These are phyloP conservation scores for Pseudovirgaria hyperparasitica DNA, from an alignment of 2,329 filamentous ascomycete genomes.

Conservation along the genomic window DNA sequence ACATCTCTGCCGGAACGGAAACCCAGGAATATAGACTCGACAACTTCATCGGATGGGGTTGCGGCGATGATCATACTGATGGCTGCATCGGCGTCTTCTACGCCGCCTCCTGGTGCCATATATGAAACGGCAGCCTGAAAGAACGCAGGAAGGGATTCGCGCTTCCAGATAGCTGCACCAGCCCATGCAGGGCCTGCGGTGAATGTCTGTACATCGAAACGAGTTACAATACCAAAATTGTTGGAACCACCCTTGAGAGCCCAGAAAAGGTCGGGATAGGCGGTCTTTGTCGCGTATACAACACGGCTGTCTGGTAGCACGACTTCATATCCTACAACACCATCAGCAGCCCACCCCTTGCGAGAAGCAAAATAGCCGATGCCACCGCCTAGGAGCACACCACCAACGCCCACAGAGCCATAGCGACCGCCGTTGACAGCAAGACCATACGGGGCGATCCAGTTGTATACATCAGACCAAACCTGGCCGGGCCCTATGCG, in stretches of 20 bases:
- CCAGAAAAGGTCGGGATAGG: conserved; percentile 19
- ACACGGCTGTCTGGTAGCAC: conserved; percentile 2
- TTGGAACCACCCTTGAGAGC: conserved; percentile 24
- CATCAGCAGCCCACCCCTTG: conserved; percentile 3
- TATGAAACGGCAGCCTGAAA: no score
- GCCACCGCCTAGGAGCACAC: conserved; percentile 6
- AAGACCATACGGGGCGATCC: conserved; percentile 1
- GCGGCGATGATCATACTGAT: no score
- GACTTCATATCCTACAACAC: conserved; percentile 2
- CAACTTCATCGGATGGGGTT: conserved; percentile 3
- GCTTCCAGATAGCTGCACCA: no score
- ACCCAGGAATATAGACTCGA: conserved; percentile 5
- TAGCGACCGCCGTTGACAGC: conserved; percentile 1
- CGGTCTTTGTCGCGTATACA: conserved; percentile 1
- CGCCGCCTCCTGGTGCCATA: no score
- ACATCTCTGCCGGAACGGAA: no score
- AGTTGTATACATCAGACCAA: conserved; percentile 1
- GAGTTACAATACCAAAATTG: conserved; percentile 26
- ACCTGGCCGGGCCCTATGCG: background rate
- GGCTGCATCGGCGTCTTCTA: no score
- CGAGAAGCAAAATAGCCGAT: conserved; percentile 3
- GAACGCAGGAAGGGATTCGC: no score
- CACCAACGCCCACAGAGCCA: conserved; percentile 4
- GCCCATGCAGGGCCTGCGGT: no score
- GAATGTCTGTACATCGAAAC: conserved; percentile 12